phyloP scores from a whole-genome alignment of 2,329 filamentous ascomycete genomes.

The Xylariaceae sp. region DNA sequence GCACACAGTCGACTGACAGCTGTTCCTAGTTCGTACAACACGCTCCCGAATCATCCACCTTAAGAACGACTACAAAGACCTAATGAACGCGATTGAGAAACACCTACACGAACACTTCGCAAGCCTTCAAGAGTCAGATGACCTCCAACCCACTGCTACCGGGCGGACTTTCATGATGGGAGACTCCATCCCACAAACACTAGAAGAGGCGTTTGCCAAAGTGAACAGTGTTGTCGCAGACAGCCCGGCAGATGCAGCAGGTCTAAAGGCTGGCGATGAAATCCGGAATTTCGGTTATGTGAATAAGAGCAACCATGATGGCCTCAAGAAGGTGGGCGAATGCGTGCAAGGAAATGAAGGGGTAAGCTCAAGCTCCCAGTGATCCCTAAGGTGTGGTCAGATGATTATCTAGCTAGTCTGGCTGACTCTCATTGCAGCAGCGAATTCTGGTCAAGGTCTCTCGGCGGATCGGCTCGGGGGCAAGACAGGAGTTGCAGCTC shows the following conservation, averaged over 20 bases:
- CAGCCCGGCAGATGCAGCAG: conserved; percentile 80
- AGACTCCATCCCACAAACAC: conserved; percentile 30
- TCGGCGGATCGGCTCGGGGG: conserved; percentile 39
- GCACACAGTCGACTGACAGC: conserved; percentile 9
- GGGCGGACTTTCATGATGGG: conserved; percentile 23
- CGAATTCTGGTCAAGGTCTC: conserved; percentile 65
- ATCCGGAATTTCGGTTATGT: conserved; percentile 83
- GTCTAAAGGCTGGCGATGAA: conserved; percentile 73
- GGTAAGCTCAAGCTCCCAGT: conserved; percentile 49
- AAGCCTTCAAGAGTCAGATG: conserved; percentile 52
- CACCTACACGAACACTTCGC: conserved; percentile 89
- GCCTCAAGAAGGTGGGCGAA: conserved; percentile 79
- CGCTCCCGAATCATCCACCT: conserved; percentile 83
- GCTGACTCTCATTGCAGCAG: conserved; percentile 43
- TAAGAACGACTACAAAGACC: conserved; percentile 86
- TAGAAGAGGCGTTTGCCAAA: conserved; percentile 68
- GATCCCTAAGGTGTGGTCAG: conserved; percentile 1
- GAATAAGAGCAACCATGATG: conserved; percentile 80
- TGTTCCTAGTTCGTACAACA: conserved; percentile 75
- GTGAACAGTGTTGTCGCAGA: conserved; percentile 76
- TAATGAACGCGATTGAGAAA: conserved; percentile 81
- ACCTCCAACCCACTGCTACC: conserved; percentile 24
- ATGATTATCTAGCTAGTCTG: not conserved
- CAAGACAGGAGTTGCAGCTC: conserved; percentile 58
- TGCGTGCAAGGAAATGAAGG: conserved; percentile 86